Base-by-base conservation (phyloP, 192 early-diverging fungal species). In the Coemansia sp. region DNA sequence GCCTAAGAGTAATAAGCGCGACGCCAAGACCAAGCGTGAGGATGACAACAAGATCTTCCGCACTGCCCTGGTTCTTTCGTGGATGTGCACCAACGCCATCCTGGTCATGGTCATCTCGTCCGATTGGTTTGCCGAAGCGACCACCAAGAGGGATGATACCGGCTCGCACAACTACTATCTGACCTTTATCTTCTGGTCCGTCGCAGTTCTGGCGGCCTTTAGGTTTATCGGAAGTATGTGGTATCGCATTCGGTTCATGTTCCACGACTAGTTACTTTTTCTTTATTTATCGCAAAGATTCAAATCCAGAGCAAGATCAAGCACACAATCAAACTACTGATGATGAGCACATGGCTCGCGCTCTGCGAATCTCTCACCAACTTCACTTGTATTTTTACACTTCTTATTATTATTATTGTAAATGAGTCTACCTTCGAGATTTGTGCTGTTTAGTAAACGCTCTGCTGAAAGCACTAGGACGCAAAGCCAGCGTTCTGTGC, bases 41-140 rank as follows among this genome's bases (percentile, higher is more conserved):
- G 94, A 97, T 70, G 89, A 93, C 75, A 94, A 94, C 87, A 89
- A 90, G 75, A 82, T 89, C 75, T 95, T 95, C 87, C 87, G 95
- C 37, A 97, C 95, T 4, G 73, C 78, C 36, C 76, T 95, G 55
- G 88, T 97, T 5, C 85, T 95, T 10, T 76, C 85, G 8, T 97
- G 95, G 95, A 89, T 95, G 85, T 91, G 94, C 74, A 86, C 90
- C 64, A 97, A 97, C 70, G 86, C 87, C 5, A 48, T 89, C 21
- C 77, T 97, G 36, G 82, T 93, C 61, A 85, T 90, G 63, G 84
- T 85, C 41, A 85, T 96, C 63, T 92, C 91, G 17, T 88, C 85
- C 12, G 55, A 71, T 3, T 80, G 86, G 57, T 89, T 82, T 50
- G 72, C 64, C 8, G 66, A 85, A 12, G 63, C 70, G 8, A 74